Conservation (phyloP, 768 basidiomycete genomes). For the Auricularia cornea region DNA sequence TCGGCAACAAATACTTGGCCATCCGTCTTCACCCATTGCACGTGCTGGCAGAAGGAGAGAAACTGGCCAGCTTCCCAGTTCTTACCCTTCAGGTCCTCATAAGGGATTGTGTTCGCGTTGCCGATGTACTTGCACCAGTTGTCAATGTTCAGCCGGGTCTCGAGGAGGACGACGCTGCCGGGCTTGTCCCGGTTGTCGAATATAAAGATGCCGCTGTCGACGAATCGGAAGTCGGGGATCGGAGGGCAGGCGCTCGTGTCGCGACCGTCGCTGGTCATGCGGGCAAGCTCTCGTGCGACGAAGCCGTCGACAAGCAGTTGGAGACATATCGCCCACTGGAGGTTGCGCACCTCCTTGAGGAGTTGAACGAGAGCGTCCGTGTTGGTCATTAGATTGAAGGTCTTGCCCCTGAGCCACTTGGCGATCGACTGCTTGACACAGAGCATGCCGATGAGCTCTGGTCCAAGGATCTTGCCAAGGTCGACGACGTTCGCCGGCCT, state of each 20-base stretch:
- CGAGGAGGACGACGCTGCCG: neutral
- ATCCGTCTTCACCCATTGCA: no score
- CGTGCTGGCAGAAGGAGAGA: no score
- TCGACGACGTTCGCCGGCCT: neutral
- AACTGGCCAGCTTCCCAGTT: no score
- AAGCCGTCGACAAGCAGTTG: neutral
- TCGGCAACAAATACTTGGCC: no score
- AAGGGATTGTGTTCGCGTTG: neutral
- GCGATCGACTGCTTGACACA: neutral
- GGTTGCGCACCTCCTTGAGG: neutral
- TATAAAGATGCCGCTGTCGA: neutral
- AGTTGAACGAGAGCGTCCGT: neutral
- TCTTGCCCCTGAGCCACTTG: neutral
- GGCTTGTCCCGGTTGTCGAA: neutral
- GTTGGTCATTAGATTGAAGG: neutral
- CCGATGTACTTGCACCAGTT: neutral
- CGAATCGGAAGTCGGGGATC: neutral
- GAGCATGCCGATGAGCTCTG: neutral
- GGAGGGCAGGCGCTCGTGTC: neutral
- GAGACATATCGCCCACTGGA: neutral
- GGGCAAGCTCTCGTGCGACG: neutral
- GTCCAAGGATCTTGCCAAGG: no score
- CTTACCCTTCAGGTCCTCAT: no score
- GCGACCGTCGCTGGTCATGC: neutral
- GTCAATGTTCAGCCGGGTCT: neutral